Conservation (phyloP, 495 filamentous ascomycete genomes). For the Astrothelium macrocarpum region DNA sequence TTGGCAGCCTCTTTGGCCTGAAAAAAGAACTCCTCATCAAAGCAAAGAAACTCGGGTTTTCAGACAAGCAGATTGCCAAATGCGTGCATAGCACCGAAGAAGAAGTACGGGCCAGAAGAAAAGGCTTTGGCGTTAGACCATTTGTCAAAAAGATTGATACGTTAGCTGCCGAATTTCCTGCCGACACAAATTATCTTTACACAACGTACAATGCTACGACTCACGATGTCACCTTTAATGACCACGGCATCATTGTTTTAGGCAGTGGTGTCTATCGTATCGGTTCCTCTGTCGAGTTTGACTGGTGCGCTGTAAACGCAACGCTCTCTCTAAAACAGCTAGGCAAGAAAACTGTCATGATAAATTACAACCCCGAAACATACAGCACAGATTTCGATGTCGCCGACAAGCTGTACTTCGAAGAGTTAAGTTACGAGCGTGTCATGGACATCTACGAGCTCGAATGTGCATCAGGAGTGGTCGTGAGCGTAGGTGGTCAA, state of each 20-base stretch:
- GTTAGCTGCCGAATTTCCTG: slow-evolving; percentile 94
- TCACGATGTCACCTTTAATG: slow-evolving; percentile 91
- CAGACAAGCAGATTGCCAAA: slow-evolving; percentile 84
- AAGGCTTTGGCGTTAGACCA: slow-evolving; percentile 73
- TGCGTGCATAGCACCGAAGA: slow-evolving; percentile 82
- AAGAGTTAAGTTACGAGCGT: slow-evolving; percentile 92
- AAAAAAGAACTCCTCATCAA: slow-evolving; percentile 78
- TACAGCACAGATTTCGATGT: slow-evolving; percentile 84
- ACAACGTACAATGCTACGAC: slow-evolving; percentile 96
- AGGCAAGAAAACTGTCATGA: slow-evolving; percentile 98
- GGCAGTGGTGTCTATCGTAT: slow-evolving; percentile 95
- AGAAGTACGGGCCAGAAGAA: slow-evolving; percentile 74
- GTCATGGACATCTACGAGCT: slow-evolving; percentile 99
- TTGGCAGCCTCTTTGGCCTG: slow-evolving; percentile 76
- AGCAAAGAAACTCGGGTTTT: slow-evolving; percentile 96
- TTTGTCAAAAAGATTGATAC: slow-evolving; percentile 99
- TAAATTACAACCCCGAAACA: slow-evolving; percentile 93
- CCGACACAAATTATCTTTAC: slow-evolving; percentile 93
- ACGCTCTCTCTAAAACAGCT: slow-evolving; percentile 75
- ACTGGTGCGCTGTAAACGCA: slow-evolving; percentile 96
- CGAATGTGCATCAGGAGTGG: slow-evolving; percentile 76
- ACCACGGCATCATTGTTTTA: slow-evolving; percentile 81
- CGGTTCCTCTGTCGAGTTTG: slow-evolving; percentile 94
- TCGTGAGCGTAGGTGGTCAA: slow-evolving; percentile 92
- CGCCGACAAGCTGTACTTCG: slow-evolving; percentile 93